These are phyloP conservation scores for Phytophthora agathidicida DNA, from an alignment of 352 stramenopile genomes.

Conservation along the genomic window DNA sequence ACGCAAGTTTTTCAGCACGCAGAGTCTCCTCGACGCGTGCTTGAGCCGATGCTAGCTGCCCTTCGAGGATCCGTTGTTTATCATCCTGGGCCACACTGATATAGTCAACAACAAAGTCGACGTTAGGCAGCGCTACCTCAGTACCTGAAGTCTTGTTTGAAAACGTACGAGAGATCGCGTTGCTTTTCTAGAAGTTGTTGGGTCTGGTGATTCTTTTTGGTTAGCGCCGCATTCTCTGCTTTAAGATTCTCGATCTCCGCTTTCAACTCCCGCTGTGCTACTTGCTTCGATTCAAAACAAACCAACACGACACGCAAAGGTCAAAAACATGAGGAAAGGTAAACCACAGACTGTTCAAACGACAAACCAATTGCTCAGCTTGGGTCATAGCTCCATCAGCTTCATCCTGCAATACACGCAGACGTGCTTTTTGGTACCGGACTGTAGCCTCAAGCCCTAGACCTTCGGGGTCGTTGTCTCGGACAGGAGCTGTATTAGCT, in stretches of 20 bases:
- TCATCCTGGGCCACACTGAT: conserved; percentile 66
- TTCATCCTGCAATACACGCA: conserved; percentile 78
- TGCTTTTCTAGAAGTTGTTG: conserved; percentile 81
- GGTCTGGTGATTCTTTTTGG: conserved; percentile 71
- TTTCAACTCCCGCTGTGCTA: conserved; percentile 37
- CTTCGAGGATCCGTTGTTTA: conserved; percentile 76
- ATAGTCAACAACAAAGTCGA: not conserved
- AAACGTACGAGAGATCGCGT: conserved; percentile 65
- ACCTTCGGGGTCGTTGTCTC: conserved; percentile 33
- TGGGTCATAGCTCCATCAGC: conserved; percentile 44
- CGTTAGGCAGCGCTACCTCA: too few species aligned
- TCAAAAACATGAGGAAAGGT: not conserved
- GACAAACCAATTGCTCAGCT: conserved; percentile 54
- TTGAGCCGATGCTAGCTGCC: conserved; percentile 58
- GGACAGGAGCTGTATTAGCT: not conserved
- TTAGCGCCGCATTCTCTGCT: conserved; percentile 45
- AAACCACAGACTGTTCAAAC: too few species aligned
- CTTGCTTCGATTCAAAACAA: conserved; percentile 37
- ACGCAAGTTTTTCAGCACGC: conserved; percentile 63
- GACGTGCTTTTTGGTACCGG: conserved; percentile 74
- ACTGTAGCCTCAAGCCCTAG: conserved; percentile 66
- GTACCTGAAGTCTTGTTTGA: not conserved
- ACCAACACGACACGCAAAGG: not conserved
- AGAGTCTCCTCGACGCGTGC: conserved; percentile 57
- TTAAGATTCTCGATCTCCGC: conserved; percentile 54